phyloP scores from a whole-genome alignment of 23 red algal genomes.

The Cyanidiococcus yangmingshanensis region DNA sequence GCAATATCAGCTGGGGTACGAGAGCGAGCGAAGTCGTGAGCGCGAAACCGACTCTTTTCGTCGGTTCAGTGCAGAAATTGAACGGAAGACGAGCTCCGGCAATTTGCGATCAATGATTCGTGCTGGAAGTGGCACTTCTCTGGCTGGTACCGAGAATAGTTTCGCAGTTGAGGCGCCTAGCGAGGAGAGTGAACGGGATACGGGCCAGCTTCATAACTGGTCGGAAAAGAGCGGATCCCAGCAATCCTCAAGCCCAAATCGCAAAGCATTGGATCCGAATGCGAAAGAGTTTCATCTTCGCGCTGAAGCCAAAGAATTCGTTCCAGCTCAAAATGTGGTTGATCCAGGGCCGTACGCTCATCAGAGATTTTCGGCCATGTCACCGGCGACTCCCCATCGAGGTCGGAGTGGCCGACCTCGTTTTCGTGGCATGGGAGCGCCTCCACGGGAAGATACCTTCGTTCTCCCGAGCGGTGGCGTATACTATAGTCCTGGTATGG shows the following conservation, averaged over 20 bases:
- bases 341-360: background rate
- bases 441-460: background rate
- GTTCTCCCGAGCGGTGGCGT: background rate
- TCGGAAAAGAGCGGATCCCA: background rate
- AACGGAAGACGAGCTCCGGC: conserved; percentile 7
- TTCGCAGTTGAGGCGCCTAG: background rate
- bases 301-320: background rate
- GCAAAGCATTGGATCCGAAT: conserved; percentile 5
- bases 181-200: background rate
- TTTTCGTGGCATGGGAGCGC: background rate
- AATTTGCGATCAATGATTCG: conserved; percentile 7
- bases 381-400: background rate
- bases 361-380: background rate
- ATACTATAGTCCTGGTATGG: background rate
- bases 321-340: background rate
- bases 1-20: background rate
- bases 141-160: background rate
- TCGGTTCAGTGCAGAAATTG: conserved; percentile 1
- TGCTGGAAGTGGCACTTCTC: background rate
- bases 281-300: background rate
- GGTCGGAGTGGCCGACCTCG: background rate
- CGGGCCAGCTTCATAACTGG: background rate
- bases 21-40: background rate
- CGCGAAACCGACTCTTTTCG: background rate
- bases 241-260: background rate